Percentiles rank a stretch among this genome's conserved stretches.
Evolutionary conservation across 495 filamentous ascomycete species (phyloP).

Genomic region (Terfezia claveryi): DNA sequence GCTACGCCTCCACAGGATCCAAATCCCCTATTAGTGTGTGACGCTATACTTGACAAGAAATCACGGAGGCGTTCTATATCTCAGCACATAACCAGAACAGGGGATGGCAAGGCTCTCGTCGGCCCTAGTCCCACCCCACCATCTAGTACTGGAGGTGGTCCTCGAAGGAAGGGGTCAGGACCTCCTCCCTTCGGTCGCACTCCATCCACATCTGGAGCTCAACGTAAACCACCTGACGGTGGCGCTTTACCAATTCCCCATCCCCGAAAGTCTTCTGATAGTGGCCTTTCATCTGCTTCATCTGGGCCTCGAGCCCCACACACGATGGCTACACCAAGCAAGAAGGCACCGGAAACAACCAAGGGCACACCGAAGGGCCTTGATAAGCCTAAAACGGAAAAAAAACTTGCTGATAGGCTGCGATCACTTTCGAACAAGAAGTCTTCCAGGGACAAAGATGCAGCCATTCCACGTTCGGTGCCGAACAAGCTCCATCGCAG

Average conservation of each 20-base stretch:
- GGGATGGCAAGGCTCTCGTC: no score
- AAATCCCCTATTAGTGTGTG: no score
- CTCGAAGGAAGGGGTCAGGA: slow-evolving; percentile 7
- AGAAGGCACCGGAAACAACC: slow-evolving; percentile 6
- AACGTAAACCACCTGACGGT: neutral
- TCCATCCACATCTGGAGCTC: slow-evolving; percentile 10
- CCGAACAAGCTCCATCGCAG: slow-evolving; percentile 25
- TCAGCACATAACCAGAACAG: no score
- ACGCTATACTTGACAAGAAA: no score
- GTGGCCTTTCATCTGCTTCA: slow-evolving; percentile 1
- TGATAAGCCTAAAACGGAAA: slow-evolving; percentile 28
- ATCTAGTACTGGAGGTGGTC: slow-evolving; percentile 1
- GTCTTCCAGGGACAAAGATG: slow-evolving; percentile 24
- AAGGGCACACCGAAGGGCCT: neutral
- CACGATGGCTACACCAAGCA: slow-evolving; percentile 4
- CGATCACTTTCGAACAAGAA: slow-evolving; percentile 11
- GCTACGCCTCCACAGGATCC: no score
- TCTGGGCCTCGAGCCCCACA: slow-evolving; percentile 5
- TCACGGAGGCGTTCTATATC: no score
- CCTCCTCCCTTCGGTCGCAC: slow-evolving; percentile 15
- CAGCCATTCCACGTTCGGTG: slow-evolving; percentile 76
- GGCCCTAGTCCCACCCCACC: neutral
- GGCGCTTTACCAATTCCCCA: neutral
- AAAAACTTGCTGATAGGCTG: slow-evolving; percentile 47
- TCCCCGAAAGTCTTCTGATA: slow-evolving; percentile 5